phyloP scores from a whole-genome alignment of 164 flowering plant genomes.

The Aristolochia californica region DNA sequence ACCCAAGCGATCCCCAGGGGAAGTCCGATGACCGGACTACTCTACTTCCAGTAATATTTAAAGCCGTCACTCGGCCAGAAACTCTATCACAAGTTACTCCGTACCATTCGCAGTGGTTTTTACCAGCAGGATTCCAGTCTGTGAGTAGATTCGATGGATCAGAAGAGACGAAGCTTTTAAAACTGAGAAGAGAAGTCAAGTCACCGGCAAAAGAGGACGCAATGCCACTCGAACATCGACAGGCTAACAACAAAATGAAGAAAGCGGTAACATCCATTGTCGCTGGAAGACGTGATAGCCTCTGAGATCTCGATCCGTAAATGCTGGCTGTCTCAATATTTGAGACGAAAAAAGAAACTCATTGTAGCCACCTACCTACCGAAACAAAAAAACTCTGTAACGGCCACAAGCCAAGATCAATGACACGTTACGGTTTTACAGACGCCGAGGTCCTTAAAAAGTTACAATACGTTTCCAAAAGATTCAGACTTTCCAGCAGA shows the following conservation, averaged over 20 bases:
- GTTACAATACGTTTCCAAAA: too few species aligned
- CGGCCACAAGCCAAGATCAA: too few species aligned
- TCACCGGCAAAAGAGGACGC: conserved; percentile 13
- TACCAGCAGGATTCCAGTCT: conserved; percentile 24
- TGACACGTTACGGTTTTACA: too few species aligned
- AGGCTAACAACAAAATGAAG: conserved; percentile 8
- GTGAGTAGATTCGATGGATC: conserved; percentile 27
- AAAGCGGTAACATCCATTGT: conserved; percentile 6
- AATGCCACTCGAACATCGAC: conserved; percentile 4
- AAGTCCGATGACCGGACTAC: conserved; percentile 1
- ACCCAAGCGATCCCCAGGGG: background rate
- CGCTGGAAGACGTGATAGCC: too few species aligned
- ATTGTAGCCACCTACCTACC: too few species aligned
- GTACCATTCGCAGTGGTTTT: conserved; percentile 37
- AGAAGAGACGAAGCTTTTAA: conserved; percentile 29
- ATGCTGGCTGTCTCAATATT: too few species aligned
- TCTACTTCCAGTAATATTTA: conserved; percentile 20
- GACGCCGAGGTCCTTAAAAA: too few species aligned
- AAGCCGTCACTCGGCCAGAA: conserved; percentile 28
- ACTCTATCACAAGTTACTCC: conserved; percentile 39
- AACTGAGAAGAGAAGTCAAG: conserved; percentile 30
- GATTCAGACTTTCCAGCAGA: too few species aligned
- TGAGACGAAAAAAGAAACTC: too few species aligned
- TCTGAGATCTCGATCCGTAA: too few species aligned
- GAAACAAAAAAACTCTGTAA: too few species aligned